Conservation (phyloP, 2,329 filamentous ascomycete species). For the Colletotrichum salicis region DNA sequence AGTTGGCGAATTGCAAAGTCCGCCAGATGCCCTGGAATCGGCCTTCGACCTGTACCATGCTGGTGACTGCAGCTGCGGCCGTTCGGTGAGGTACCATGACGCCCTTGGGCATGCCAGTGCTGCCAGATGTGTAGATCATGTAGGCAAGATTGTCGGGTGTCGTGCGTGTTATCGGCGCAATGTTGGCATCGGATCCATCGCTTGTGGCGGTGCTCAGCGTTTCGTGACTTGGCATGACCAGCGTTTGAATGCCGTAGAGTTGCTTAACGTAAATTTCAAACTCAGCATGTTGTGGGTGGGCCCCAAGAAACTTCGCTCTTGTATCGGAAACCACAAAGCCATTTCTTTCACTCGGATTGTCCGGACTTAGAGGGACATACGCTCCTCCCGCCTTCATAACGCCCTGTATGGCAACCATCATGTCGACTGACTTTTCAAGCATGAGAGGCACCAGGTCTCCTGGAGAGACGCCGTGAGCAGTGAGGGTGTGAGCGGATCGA, state of each 20-base stretch:
- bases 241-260: neutral
- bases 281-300: slow-evolving; percentile 5
- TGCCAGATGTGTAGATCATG: slow-evolving; percentile 29
- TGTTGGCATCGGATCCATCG: neutral
- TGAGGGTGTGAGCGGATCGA: slow-evolving; percentile 5
- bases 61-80: slow-evolving; percentile 35
- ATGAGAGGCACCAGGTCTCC: slow-evolving; percentile 21
- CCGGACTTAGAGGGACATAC: slow-evolving; percentile 38
- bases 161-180: neutral
- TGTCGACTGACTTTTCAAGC: slow-evolving; percentile 35
- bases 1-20: slow-evolving; percentile 19
- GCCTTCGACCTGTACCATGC: slow-evolving; percentile 33
- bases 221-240: neutral
- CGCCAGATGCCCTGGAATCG: slow-evolving; percentile 3
- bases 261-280: neutral
- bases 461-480: slow-evolving; percentile 1
- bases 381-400: slow-evolving; percentile 37
- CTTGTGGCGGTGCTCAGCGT: neutral
- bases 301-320: slow-evolving; percentile 30
- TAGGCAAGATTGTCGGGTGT: slow-evolving; percentile 16
- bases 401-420: slow-evolving; percentile 37
- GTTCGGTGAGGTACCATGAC: slow-evolving; percentile 35
- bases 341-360: slow-evolving; percentile 37
- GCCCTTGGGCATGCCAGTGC: slow-evolving; percentile 34
- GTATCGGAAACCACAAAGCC: slow-evolving; percentile 37